Evolutionary conservation across 306 rosid genomes (phyloP).

Genomic region (Cucurbita argyrosperma): DNA sequence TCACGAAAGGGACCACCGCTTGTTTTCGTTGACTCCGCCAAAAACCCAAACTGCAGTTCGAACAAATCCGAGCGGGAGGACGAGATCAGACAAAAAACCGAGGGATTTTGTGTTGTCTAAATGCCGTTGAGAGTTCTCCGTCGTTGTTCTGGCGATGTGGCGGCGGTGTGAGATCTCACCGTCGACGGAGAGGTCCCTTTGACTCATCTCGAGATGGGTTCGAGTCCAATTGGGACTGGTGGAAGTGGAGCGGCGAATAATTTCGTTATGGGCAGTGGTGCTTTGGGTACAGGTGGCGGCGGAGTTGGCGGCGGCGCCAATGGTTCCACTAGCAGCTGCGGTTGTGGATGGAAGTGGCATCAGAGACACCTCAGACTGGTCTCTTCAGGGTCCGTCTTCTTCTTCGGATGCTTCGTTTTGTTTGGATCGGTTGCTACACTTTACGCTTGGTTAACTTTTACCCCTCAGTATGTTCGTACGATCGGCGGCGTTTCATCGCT

Average conservation of each 20-base stretch:
- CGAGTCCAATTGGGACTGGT: constrained; percentile 28
- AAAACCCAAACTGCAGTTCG: background rate
- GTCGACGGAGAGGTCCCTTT: background rate
- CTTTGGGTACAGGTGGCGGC: background rate
- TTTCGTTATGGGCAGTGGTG: constrained; percentile 11
- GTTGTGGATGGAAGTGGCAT: constrained; percentile 48
- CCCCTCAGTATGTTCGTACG: constrained; percentile 41
- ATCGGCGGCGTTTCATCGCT: constrained; percentile 15
- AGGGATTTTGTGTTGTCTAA: background rate
- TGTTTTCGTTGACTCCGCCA: constrained; percentile 3
- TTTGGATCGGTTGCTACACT: constrained; percentile 65
- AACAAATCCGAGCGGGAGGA: background rate
- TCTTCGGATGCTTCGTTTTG: constrained; percentile 62
- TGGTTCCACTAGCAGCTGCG: constrained; percentile 24
- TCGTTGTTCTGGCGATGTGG: background rate
- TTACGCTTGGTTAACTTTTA: constrained; percentile 68
- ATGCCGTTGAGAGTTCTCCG: background rate
- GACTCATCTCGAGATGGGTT: constrained; percentile 34
- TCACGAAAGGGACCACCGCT: background rate
- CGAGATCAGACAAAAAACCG: background rate
- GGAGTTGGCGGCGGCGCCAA: constrained; percentile 22
- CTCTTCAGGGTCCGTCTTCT: constrained; percentile 62
- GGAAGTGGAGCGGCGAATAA: constrained; percentile 8
- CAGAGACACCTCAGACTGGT: constrained; percentile 33
- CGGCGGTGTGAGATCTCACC: constrained; percentile 7